Evolutionary conservation across 202 grass and related monocot genomes (phyloP), one percentile per base, ranked within the genome.

Genomic region (Schoenoplectus tabernaemontani): DNA sequence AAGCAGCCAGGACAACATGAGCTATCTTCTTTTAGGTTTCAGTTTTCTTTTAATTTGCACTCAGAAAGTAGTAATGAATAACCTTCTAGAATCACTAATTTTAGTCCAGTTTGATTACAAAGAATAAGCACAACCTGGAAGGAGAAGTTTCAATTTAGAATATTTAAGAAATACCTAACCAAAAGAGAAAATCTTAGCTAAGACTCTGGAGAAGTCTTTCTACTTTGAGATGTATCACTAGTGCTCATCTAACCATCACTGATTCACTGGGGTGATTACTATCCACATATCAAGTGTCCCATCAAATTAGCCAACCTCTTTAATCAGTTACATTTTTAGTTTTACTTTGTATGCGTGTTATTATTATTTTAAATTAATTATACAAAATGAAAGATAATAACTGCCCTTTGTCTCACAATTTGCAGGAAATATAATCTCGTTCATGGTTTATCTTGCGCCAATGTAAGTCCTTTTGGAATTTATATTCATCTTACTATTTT

Each of bases 401-500:
- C 46, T 11, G 7, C 7, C 13, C 10, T 75, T 75, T 64, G 1
- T 33, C 11, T 76, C 54, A 75, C 9, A 51, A 16, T 68, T 79
- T 84, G 23, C 90, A 97, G 93, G 93, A 42, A 97, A 97, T 76
- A 83, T 93, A 69, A 59, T 93, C 58, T 97, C 93, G 24, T 93
- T 93, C 87, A 86, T 93, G 83, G 93, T 97, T 50, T 97, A 89
- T 61, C 88, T 97, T 50, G 88, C 91, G 0, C 93, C 93, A 37
- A 84, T 66, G 90, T 92, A 60, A 90, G 93, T 33, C 61, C 5
- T 20, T 57, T 77, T n/a, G 13, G 47, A 50, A 7, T 19, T 67
- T n/a, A 73, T 24, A 61, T 47, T 83, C 16, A 74, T 22, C 16
- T 36, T 64, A 36, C 37, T 37, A 5, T 15, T 19, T 9, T 36